Percentiles rank a stretch among this genome's conserved stretches.
These are phyloP conservation scores for Aspergillus pseudotamarii DNA, from an alignment of 2,329 filamentous ascomycete species.

Conservation along the genomic window DNA sequence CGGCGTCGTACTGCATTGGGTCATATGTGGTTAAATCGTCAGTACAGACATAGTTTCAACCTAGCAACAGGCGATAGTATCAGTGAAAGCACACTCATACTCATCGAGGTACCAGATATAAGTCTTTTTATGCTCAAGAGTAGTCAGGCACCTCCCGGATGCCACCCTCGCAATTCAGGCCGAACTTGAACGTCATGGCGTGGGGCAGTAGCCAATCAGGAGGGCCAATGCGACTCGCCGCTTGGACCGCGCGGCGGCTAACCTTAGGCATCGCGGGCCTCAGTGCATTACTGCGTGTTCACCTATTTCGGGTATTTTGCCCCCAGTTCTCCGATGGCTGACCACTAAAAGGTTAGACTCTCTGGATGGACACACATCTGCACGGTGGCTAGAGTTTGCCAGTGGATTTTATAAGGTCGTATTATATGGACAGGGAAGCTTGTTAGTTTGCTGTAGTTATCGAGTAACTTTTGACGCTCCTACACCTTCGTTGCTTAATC, in stretches of 20 bases:
- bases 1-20: not conserved
- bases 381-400: not conserved
- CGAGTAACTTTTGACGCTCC: slow-evolving; percentile 3
- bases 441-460: not conserved
- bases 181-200: slow-evolving; percentile 18
- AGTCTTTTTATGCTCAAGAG: not conserved
- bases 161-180: not conserved
- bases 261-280: slow-evolving; percentile 8
- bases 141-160: slow-evolving; percentile 6
- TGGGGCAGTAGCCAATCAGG: slow-evolving; percentile 12
- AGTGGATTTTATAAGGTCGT: not conserved
- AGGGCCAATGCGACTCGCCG: slow-evolving; percentile 2
- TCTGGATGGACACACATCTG: not conserved
- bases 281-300: slow-evolving; percentile 8
- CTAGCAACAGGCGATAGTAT: too few species aligned
- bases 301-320: slow-evolving; percentile 8
- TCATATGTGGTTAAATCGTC: not conserved
- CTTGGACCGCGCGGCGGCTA: slow-evolving; percentile 10
- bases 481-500: not conserved
- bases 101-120: not conserved
- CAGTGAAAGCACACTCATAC: too few species aligned
- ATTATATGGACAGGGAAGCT: not conserved
- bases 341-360: not conserved
- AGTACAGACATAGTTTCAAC: too few species aligned
- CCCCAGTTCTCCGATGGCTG: not conserved